Evolutionary conservation across 306 rosid genomes (phyloP).

Genomic region (Psophocarpus tetragonolobus): DNA sequence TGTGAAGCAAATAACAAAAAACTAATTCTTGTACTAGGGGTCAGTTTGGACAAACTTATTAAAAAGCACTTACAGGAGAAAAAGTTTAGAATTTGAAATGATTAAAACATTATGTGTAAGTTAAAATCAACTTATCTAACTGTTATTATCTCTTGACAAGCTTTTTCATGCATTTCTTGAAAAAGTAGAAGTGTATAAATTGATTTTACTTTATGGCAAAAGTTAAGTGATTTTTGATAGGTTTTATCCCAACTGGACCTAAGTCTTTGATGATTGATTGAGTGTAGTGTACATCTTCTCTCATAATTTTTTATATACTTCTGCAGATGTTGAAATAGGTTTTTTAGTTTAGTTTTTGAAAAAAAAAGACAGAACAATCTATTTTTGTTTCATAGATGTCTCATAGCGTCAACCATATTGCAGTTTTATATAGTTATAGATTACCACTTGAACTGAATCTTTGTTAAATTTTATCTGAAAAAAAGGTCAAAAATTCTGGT

Average conservation of each 20-base stretch:
- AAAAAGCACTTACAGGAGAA: neutral
- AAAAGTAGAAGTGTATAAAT: neutral
- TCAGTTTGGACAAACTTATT: neutral
- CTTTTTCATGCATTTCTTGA: too few species aligned
- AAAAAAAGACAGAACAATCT: neutral
- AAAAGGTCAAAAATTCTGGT: constrained; percentile 37
- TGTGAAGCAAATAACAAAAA: neutral
- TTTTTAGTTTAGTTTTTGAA: neutral
- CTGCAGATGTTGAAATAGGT: neutral
- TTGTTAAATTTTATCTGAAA: constrained; percentile 25
- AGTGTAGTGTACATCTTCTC: neutral
- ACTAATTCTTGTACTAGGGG: neutral
- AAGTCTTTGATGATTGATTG: neutral
- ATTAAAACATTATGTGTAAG: too few species aligned
- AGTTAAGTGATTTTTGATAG: neutral
- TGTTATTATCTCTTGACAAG: neutral
- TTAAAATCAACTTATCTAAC: too few species aligned
- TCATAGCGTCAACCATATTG: neutral
- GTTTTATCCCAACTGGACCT: neutral
- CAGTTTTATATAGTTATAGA: neutral
- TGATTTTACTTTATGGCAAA: neutral
- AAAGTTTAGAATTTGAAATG: too few species aligned
- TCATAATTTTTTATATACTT: neutral
- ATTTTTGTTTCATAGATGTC: neutral
- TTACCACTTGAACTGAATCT: constrained; percentile 1